These are phyloP conservation scores for Pyricularia sp. DNA, from an alignment of 2,329 filamentous ascomycete genomes.

Conservation along the genomic window DNA sequence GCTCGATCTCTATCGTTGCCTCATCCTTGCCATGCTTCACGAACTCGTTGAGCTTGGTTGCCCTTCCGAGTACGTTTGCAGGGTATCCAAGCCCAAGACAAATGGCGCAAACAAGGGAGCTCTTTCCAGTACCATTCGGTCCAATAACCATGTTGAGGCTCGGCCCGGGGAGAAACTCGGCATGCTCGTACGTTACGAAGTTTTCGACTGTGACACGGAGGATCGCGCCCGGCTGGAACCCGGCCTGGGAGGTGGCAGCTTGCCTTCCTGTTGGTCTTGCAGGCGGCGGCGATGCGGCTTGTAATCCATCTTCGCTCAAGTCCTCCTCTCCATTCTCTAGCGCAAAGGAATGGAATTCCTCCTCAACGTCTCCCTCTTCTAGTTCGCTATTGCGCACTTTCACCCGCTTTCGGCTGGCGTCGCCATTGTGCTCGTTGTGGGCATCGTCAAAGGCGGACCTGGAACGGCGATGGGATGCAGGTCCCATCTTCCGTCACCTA, in stretches of 20 bases:
- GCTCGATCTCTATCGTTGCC: constrained; percentile 83
- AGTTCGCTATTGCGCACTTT: background rate
- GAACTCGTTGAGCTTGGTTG: constrained; percentile 77
- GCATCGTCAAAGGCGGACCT: background rate
- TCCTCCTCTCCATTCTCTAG: constrained; percentile 11
- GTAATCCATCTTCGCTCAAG: constrained; percentile 12
- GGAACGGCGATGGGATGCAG: background rate
- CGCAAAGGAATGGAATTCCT: constrained; percentile 12
- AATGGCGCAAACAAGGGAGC: constrained; percentile 92
- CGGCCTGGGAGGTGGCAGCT: constrained; percentile 12
- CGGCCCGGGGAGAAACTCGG: constrained; percentile 84
- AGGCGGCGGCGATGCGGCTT: constrained; percentile 2
- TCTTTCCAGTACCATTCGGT: constrained; percentile 97
- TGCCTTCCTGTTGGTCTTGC: constrained; percentile 6
- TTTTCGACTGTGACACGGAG: constrained; percentile 77
- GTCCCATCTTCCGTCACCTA: background rate
- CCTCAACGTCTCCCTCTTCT: constrained; percentile 8
- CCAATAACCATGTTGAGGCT: constrained; percentile 98
- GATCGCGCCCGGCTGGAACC: constrained; percentile 70
- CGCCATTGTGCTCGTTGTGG: constrained; percentile 28
- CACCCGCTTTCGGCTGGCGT: constrained; percentile 11
- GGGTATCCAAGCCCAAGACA: constrained; percentile 85
- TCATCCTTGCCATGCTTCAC: constrained; percentile 79
- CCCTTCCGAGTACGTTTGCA: constrained; percentile 73
- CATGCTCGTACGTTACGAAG: constrained; percentile 91